Percentiles rank a stretch among this genome's conserved stretches.
Conservation (phyloP, 495 filamentous ascomycete genomes). For the Penicillium antarcticum region DNA sequence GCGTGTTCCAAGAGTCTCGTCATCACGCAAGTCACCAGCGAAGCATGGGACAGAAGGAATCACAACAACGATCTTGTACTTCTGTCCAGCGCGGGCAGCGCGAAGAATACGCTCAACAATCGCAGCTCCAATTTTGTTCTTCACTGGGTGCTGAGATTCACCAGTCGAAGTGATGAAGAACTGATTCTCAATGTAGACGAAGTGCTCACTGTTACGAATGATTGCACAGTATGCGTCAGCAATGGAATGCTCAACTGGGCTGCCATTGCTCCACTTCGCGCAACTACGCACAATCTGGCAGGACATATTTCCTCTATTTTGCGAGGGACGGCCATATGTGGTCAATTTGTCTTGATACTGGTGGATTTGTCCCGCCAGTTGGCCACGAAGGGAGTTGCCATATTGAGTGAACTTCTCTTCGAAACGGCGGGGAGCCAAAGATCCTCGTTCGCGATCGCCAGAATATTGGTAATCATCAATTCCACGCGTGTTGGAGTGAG, state of each 20-base stretch:
- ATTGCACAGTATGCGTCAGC: constrained; percentile 82
- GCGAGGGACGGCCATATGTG: constrained; percentile 20
- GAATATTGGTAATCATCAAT: constrained; percentile 34
- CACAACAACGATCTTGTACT: constrained; percentile 80
- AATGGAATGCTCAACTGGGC: constrained; percentile 76
- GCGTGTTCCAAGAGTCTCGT: constrained; percentile 77
- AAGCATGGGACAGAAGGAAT: constrained; percentile 91
- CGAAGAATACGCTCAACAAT: constrained; percentile 86
- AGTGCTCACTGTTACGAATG: constrained; percentile 78
- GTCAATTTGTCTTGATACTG: constrained; percentile 43
- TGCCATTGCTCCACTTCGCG: constrained; percentile 70
- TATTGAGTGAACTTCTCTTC: constrained; percentile 35
- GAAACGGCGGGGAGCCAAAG: constrained; percentile 28
- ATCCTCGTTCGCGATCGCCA: constrained; percentile 31
- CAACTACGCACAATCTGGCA: constrained; percentile 70
- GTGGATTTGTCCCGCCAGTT: constrained; percentile 47
- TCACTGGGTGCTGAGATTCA: constrained; percentile 71
- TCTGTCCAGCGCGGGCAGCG: constrained; percentile 65
- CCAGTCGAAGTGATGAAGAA: constrained; percentile 95
- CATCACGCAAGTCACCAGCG: constrained; percentile 78
- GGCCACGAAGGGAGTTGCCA: constrained; percentile 36
- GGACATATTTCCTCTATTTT: constrained; percentile 47
- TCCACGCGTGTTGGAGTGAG: constrained; percentile 37
- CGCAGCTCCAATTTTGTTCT: constrained; percentile 82
- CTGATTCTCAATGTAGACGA: constrained; percentile 94